Evolutionary conservation across 2,329 filamentous ascomycete genomes (phyloP).

Genomic region (Aureobasidium sp.): DNA sequence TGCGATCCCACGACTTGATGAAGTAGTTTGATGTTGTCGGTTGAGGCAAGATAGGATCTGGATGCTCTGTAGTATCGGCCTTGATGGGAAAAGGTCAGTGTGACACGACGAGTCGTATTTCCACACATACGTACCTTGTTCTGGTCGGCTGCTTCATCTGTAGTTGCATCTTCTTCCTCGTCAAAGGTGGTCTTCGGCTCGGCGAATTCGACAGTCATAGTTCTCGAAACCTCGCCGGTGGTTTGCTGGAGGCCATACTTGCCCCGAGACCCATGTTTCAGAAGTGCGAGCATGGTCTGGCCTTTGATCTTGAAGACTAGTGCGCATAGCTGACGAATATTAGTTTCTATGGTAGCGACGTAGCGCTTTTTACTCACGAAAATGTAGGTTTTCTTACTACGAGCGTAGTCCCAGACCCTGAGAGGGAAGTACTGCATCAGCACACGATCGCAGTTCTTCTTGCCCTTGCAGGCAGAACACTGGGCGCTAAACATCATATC

Average conservation of each 20-base stretch:
- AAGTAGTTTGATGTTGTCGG: neutral
- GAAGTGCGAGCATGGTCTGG: neutral
- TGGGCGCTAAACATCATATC: neutral
- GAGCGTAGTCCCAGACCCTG: neutral
- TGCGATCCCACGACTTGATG: neutral
- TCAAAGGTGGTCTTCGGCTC: neutral
- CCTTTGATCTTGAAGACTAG: neutral
- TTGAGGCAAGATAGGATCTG: neutral
- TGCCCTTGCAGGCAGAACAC: neutral
- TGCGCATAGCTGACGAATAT: neutral
- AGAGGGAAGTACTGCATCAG: neutral
- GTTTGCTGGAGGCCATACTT: neutral
- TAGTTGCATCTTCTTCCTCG: neutral
- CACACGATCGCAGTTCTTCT: neutral
- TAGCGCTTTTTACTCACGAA: neutral
- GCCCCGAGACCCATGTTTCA: neutral
- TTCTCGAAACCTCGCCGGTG: neutral
- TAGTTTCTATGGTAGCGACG: too few species aligned
- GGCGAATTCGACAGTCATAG: neutral
- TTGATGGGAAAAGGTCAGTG: neutral
- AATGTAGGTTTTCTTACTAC: neutral
- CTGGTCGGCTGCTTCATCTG: neutral
- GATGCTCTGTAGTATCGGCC: neutral
- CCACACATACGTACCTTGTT: neutral
- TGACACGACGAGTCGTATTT: neutral